Evolutionary conservation across 805 yeast species (phyloP).

Genomic region (Hanseniaspora nectarophila): DNA sequence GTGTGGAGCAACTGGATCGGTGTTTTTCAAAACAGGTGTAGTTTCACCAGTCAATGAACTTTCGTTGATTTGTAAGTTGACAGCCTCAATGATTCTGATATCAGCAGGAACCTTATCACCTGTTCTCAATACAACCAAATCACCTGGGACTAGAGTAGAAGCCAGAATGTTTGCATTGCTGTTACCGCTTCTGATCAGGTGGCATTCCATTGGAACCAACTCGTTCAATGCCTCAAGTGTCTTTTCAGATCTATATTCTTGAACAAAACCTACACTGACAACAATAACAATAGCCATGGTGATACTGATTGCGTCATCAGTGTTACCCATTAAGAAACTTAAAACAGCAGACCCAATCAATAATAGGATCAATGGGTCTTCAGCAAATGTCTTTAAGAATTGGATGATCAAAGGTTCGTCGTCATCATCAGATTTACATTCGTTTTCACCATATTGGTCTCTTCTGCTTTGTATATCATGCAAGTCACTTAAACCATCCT

Average conservation of each 20-base stretch:
- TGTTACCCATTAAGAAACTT: constrained; percentile 86
- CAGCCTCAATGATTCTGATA: constrained; percentile 64
- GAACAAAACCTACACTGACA: constrained; percentile 93
- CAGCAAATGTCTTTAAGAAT: constrained; percentile 69
- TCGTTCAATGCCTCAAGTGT: constrained; percentile 85
- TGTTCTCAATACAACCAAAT: constrained; percentile 71
- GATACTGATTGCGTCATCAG: constrained; percentile 89
- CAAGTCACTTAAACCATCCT: constrained; percentile 49
- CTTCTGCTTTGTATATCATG: constrained; percentile 67
- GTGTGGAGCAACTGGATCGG: constrained; percentile 33
- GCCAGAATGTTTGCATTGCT: constrained; percentile 69
- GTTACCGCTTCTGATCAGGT: constrained; percentile 69
- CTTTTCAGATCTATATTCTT: constrained; percentile 91
- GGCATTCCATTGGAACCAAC: constrained; percentile 94
- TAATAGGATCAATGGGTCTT: constrained; percentile 80
- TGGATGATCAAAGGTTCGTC: constrained; percentile 40
- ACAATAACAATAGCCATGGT: constrained; percentile 86
- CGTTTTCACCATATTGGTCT: constrained; percentile 69
- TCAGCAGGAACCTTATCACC: constrained; percentile 98
- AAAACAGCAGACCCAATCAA: constrained; percentile 82
- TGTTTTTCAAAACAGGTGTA: constrained; percentile 62
- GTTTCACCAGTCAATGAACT: constrained; percentile 93
- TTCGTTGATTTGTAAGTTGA: constrained; percentile 78
- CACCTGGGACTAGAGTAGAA: constrained; percentile 86
- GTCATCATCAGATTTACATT: constrained; percentile 66